A percentile compares a stretch with the other conserved stretches of the same genome.
Conservation (phyloP, 163 green algal genomes). For the Coccomyxa subellipsoidea region DNA sequence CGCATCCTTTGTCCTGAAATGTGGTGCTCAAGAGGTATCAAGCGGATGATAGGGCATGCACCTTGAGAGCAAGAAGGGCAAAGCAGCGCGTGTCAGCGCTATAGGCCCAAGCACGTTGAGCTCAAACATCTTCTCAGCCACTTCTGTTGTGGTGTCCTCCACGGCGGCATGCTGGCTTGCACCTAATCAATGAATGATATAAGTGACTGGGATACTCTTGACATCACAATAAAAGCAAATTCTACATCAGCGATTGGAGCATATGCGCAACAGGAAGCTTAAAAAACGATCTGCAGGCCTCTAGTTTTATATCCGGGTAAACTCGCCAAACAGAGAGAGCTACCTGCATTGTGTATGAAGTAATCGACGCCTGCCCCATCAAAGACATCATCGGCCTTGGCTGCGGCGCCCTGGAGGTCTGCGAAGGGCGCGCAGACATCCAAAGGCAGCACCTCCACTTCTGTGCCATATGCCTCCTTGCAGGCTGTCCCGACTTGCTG, state of each 20-base stretch:
- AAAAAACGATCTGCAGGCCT: not conserved
- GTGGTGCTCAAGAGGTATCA: no score
- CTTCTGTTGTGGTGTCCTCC: conserved; percentile 52
- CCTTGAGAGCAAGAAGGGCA: conserved; percentile 62
- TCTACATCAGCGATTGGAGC: not conserved
- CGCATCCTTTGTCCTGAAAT: no score
- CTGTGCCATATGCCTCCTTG: conserved; percentile 9
- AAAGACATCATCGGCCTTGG: conserved; percentile 59
- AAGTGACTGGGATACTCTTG: no score
- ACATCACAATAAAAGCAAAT: not conserved
- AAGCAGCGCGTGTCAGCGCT: conserved; percentile 59
- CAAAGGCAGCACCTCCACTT: conserved; percentile 65
- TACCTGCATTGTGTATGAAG: conserved; percentile 70
- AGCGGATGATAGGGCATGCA: not conserved
- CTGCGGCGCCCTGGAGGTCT: conserved; percentile 34
- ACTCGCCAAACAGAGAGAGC: no score
- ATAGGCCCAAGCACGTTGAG: conserved; percentile 78
- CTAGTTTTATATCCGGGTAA: no score
- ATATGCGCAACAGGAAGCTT: not conserved
- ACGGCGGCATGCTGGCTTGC: conserved; percentile 69
- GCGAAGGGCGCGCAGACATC: conserved; percentile 51
- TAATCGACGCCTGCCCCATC: conserved; percentile 61
- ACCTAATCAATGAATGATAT: conserved; percentile 19
- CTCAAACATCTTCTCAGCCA: conserved; percentile 62
- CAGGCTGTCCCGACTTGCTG: conserved; percentile 44